phyloP scores from a whole-genome alignment of 2,329 filamentous ascomycete species.

The Cytospora chrysosperma region DNA sequence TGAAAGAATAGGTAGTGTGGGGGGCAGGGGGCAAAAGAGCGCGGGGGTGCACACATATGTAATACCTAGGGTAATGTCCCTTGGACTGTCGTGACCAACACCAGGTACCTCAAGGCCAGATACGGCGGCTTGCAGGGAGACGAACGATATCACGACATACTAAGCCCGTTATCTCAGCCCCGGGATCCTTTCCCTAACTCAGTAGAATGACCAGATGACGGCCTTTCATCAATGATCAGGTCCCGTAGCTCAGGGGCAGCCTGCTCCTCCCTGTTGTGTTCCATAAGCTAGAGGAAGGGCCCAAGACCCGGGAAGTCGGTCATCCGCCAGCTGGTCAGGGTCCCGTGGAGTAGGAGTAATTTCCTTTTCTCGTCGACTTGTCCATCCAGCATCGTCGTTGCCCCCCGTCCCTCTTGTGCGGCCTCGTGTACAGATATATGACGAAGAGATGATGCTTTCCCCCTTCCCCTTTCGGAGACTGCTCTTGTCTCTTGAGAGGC shows the following conservation, averaged over 20 bases:
- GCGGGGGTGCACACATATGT: background rate
- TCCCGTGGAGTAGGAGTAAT: background rate
- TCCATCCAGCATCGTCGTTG: background rate
- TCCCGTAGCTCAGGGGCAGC: background rate
- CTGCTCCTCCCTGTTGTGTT: constrained; percentile 1
- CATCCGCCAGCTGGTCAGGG: constrained; percentile 1
- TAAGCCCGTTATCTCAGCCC: constrained; percentile 1
- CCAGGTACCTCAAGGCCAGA: constrained; percentile 5
- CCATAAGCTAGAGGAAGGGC: background rate
- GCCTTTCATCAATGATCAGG: constrained; percentile 2
- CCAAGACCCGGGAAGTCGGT: constrained; percentile 8
- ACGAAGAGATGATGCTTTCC: background rate
- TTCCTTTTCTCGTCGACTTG: background rate
- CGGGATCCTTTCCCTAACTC: background rate
- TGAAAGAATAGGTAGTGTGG: too few species aligned
- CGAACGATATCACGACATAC: constrained; percentile 7
- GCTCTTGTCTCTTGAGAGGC: background rate
- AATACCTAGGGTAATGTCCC: too few species aligned
- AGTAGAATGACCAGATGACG: background rate
- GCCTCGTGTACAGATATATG: constrained; percentile 4
- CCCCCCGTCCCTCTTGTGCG: constrained; percentile 5
- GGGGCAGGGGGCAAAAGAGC: background rate
- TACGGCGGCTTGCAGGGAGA: constrained; percentile 3
- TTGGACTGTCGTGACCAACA: background rate
- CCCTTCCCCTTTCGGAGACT: too few species aligned